Evolutionary conservation across 1,139 yeast species (phyloP), one percentile per base, ranked within the genome.

Genomic region (Pichia sp.): DNA sequence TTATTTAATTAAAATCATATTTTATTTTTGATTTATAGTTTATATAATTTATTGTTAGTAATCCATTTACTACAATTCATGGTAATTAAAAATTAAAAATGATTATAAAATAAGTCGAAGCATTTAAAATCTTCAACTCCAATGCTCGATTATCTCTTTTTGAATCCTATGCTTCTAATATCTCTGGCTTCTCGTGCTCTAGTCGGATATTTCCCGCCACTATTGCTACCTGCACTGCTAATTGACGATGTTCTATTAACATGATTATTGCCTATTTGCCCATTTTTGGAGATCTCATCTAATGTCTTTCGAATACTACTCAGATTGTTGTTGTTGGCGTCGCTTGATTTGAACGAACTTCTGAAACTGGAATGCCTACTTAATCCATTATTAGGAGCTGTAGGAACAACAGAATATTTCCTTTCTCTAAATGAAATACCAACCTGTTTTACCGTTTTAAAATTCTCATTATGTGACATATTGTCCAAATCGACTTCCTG

Each of bases 321-420:
- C 6, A 38, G 33, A 26, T 42, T 31, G 33, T 31, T 31, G 10
- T 31, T 31, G 23, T 16, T 16, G 23, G 23, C 23, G 10, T 31
- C 45, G 16, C 9, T 31, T 4, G 45, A 31, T 28, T 35, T 44
- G 26, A 35, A 40, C 3, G 41, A 31, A 33, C 29, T 41, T 23
- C 40, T 32, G n/a, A 44, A 41, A 36, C 47, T 44, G 26, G 38
- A 36, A 11, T 44, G 37, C 23, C 47, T 44, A 37, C 44, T 41
- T 5, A 43, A 29, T 27, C 16, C 27, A 5, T 39, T 36, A 36
- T 9, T 26, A 23, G 86, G 86, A 0, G 85, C 85, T 0, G 88
- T 82, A 27, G 92, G 92, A 10, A 83, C 79, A 27, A 82, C 84
- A 2, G 83, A 75, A 56, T 79, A 82, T 54, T 80, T 78, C 45